Base-by-base conservation (phyloP, 1,139 yeast genomes). In the Suhomyces ambrosiae region DNA sequence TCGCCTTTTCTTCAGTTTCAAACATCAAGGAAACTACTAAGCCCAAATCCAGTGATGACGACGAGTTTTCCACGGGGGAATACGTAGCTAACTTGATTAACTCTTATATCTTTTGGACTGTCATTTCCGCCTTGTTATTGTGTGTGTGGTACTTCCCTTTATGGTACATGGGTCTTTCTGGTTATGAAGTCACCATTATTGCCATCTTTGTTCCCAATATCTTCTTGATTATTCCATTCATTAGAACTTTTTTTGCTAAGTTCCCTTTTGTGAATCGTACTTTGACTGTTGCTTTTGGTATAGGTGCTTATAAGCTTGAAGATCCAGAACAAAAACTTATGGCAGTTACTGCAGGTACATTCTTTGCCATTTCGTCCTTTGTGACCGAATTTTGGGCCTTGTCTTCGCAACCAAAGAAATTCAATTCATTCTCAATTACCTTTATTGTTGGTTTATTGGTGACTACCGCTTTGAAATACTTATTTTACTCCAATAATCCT, bases 161-260 rank as follows among this genome's bases (percentile, higher is more conserved):
- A 45, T 92, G 98, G 98, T 79, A 85, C 57, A 89, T 92, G 97
- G 97, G 97, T 7, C 83, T 92, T 40, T 85, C 96, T 2, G 98
- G 98, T 3, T 89, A 86, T 58, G 98, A 92, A 61, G 85, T 86
- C 0, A 76, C 81, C 2, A 70, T 88, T 33, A 45, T 61, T 9
- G 57, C 81, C 3, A 65, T 81, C 17, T 69, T 84, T 29, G 45
- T 79, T 22, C 75, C 83, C 1, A 85, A 90, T 4, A 44, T 83
- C 11, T 31, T 88, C 2, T 65, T 88, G 27, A 57, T 63, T 3
- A 50, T 85, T 11, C 79, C 87, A 3, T 68, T 71, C n/a, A 31
- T 86, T 10, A 68, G 76, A 38, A 52, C 49, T 3, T 40, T 74
- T 6, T 68, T 76, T 27, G 53, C 60, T 1, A 40, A 45, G 1